These are phyloP conservation scores for Tilletia walkeri DNA, from an alignment of 1,284 basidiomycete species.

Conservation along the genomic window DNA sequence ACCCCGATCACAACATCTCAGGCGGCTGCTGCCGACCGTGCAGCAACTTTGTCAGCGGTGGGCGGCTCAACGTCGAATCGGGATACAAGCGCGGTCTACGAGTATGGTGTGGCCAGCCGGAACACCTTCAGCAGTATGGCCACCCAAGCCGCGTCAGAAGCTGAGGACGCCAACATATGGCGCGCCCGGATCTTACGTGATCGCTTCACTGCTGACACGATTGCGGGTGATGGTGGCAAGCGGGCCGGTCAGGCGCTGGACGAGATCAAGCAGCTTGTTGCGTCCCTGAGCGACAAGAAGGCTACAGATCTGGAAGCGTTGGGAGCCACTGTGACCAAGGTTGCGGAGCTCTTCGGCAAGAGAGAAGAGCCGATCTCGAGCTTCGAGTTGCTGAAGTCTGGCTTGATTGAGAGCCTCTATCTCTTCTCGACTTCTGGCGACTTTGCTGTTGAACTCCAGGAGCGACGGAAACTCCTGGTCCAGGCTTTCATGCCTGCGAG, in stretches of 20 bases:
- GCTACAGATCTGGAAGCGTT: slow-evolving; percentile 60
- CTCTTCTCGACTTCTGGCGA: slow-evolving; percentile 67
- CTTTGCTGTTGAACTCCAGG: slow-evolving; percentile 27
- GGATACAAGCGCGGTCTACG: neutral
- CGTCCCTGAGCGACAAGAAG: slow-evolving; percentile 23
- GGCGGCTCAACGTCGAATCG: neutral
- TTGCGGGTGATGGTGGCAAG: slow-evolving; percentile 30
- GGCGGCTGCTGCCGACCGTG: neutral
- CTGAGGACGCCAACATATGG: slow-evolving; percentile 47
- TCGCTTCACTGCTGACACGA: slow-evolving; percentile 33
- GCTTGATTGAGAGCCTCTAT: slow-evolving; percentile 82
- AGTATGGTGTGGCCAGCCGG: neutral
- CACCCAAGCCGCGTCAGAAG: slow-evolving; percentile 22
- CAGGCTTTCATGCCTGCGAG: slow-evolving; percentile 32
- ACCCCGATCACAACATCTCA: slow-evolving; percentile 9
- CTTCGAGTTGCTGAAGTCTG: slow-evolving; percentile 91
- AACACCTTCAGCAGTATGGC: slow-evolving; percentile 9
- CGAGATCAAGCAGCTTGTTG: slow-evolving; percentile 38
- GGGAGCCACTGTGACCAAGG: slow-evolving; percentile 66
- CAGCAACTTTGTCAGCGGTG: neutral
- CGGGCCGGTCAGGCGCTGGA: slow-evolving; percentile 42
- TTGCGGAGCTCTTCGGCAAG: slow-evolving; percentile 78
- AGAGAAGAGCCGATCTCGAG: slow-evolving; percentile 74
- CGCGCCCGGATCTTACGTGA: slow-evolving; percentile 43
- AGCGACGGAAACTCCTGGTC: slow-evolving; percentile 36